Conservation (phyloP, 1,139 yeast species). For the Hemisphaericaspora xylofermentans region DNA sequence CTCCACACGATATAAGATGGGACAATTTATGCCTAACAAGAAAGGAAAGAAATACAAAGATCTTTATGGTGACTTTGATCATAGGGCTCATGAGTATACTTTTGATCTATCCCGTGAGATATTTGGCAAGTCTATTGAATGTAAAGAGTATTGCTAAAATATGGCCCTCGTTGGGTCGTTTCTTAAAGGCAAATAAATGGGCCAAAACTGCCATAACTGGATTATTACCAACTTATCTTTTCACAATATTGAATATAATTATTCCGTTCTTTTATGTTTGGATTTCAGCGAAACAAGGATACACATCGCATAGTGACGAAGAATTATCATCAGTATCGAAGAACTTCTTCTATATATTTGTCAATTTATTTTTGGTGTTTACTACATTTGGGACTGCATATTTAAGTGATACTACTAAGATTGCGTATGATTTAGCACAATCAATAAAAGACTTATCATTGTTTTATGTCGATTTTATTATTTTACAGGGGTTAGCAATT, state of each 20-base stretch:
- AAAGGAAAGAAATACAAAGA: slow-evolving; percentile 53
- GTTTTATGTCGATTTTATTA: slow-evolving; percentile 79
- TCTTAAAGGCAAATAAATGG: slow-evolving; percentile 55
- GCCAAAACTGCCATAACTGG: slow-evolving; percentile 71
- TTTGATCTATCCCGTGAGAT: slow-evolving; percentile 72
- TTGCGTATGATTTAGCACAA: slow-evolving; percentile 75
- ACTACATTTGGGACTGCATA: slow-evolving; percentile 79
- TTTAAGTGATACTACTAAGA: slow-evolving; percentile 67
- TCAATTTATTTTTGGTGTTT: slow-evolving; percentile 80
- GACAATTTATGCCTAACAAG: slow-evolving; percentile 64
- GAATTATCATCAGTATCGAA: slow-evolving; percentile 77
- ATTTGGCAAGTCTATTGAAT: slow-evolving; percentile 69
- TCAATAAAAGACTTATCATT: slow-evolving; percentile 68
- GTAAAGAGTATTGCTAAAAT: slow-evolving; percentile 64
- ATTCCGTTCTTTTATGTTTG: slow-evolving; percentile 77
- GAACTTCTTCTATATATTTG: slow-evolving; percentile 81
- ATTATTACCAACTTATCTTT: slow-evolving; percentile 71
- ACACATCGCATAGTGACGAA: slow-evolving; percentile 75
- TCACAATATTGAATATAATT: slow-evolving; percentile 68
- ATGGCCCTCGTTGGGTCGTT: slow-evolving; percentile 72
- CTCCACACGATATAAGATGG: slow-evolving; percentile 87
- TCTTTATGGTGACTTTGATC: slow-evolving; percentile 60
- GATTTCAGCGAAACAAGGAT: slow-evolving; percentile 70
- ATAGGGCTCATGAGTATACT: slow-evolving; percentile 65
- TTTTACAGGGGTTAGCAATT: slow-evolving; percentile 82